Conservation (phyloP, 2,329 filamentous ascomycete species). For the Hypoxylon sp. region DNA sequence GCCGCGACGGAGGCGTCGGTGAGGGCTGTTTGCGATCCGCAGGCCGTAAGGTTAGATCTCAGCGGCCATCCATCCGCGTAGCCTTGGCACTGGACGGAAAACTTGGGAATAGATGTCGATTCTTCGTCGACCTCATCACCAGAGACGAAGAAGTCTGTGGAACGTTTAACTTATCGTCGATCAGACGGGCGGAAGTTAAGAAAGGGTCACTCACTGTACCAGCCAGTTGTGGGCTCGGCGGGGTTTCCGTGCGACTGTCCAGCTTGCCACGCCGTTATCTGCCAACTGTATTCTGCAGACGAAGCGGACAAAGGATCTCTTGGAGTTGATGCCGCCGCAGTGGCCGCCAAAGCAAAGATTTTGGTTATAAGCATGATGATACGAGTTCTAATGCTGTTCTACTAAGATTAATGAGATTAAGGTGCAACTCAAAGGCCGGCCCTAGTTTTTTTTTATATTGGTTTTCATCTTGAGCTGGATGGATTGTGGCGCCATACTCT, state of each 20-base stretch:
- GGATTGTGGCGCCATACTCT: background rate
- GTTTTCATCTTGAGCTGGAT: too few species aligned
- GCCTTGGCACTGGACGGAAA: constrained; percentile 21
- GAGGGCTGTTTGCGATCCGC: background rate
- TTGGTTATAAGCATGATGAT: background rate
- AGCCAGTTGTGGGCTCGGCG: constrained; percentile 1
- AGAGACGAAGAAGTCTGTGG: constrained; percentile 23
- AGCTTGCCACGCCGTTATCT: constrained; percentile 25
- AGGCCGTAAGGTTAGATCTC: constrained; percentile 10
- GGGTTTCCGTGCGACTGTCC: constrained; percentile 26
- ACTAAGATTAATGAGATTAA: too few species aligned
- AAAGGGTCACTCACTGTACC: constrained; percentile 17
- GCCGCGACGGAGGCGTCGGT: constrained; percentile 3
- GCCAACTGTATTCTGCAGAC: constrained; percentile 26
- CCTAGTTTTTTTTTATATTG: too few species aligned
- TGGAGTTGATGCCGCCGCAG: background rate
- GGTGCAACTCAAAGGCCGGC: too few species aligned
- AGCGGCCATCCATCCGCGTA: constrained; percentile 18
- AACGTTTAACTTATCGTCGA: background rate
- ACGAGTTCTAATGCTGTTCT: too few species aligned
- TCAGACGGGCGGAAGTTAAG: background rate
- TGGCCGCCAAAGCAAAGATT: background rate
- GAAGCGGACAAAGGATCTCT: background rate
- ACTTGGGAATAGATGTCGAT: constrained; percentile 2
- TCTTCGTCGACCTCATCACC: background rate